Percentiles rank a stretch among this genome's conserved stretches.
These are phyloP conservation scores for Coemansia reversa DNA, from an alignment of 192 early-diverging fungal genomes.

Conservation along the genomic window DNA sequence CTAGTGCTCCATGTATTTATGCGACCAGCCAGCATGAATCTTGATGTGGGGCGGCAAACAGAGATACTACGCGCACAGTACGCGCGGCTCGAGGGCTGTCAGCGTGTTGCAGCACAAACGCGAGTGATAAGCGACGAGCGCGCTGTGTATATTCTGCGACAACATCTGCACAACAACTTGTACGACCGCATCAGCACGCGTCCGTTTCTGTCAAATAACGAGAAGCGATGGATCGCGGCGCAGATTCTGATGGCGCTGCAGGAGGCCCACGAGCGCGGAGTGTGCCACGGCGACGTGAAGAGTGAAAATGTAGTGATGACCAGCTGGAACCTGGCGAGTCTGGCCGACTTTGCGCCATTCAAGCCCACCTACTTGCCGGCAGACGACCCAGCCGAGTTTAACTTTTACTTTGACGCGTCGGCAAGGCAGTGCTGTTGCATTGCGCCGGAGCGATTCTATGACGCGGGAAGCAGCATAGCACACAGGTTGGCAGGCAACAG, in stretches of 20 bases:
- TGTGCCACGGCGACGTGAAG: constrained; percentile 96
- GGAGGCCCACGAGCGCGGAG: constrained; percentile 67
- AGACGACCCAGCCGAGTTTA: constrained; percentile 96
- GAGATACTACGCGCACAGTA: constrained; percentile 29
- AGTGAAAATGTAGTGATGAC: constrained; percentile 94
- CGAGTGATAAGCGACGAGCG: constrained; percentile 83
- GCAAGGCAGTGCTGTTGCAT: constrained; percentile 88
- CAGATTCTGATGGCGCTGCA: constrained; percentile 81
- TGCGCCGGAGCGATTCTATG: constrained; percentile 93
- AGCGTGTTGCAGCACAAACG: constrained; percentile 79
- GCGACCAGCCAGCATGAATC: constrained; percentile 68
- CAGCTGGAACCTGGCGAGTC: constrained; percentile 85
- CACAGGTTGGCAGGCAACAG: constrained; percentile 23
- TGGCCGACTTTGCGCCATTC: constrained; percentile 85
- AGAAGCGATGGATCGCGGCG: constrained; percentile 95
- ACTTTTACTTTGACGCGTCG: constrained; percentile 95
- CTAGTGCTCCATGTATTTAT: constrained; percentile 93
- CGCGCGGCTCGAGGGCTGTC: constrained; percentile 59
- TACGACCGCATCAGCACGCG: constrained; percentile 97
- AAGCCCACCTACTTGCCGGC: constrained; percentile 92
- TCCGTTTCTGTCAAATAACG: constrained; percentile 79
- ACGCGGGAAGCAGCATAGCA: constrained; percentile 53
- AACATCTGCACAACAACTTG: constrained; percentile 87
- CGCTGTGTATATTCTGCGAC: constrained; percentile 86
- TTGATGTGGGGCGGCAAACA: constrained; percentile 42